Base-by-base conservation (phyloP, 1,284 basidiomycete genomes). In the Fistulinella staudtii region DNA sequence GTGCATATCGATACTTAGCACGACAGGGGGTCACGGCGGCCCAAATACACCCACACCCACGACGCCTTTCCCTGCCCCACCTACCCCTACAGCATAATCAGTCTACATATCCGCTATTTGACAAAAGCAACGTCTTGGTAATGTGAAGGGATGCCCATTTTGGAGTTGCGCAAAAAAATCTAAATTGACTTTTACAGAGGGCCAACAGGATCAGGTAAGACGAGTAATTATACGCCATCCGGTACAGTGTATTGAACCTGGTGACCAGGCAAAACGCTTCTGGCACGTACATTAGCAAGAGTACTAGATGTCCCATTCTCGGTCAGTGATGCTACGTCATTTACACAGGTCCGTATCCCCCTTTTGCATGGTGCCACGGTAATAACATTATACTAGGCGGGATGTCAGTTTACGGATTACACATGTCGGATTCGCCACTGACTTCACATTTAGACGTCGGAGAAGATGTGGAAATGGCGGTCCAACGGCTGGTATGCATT, bases 101-200 rank as follows among this genome's bases (percentile, higher is more conserved):
- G 35, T 71, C 70, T 44, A 64, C 69, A 2, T 57, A 73, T n/a
- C 76, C 82, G 29, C 58, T 79, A 23, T 89, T 93, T 46, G 93
- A 95, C 72, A 96, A 96, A 75, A 93, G 89, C 60, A 95, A 96
- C 60, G 89, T 95, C 2, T 70, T 94, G 39, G 83, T 94, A 52
- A 77, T 95, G 90, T 58, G 29, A 64, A 47, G 23, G 30, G 46
- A 33, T 4, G 2, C 15, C 24, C 24, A 11, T 41, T 40, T 38
- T 47, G 24, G 6, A 39, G 15, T 28, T 37, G 39, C 38, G 9
- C 22, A 29, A 38, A 34, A 37, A 13, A 45, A 45, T 50, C 38
- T 54, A 44, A 52, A 18, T 31, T 21, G 33, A 49, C 43, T n/a
- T n/a, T 35, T 41, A 31, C 52, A 89, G 86, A 56, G 87, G 87